Evolutionary conservation across 495 filamentous ascomycete genomes (phyloP), one percentile per base, ranked within the genome.

Genomic region (Aspergillus sclerotioniger): DNA sequence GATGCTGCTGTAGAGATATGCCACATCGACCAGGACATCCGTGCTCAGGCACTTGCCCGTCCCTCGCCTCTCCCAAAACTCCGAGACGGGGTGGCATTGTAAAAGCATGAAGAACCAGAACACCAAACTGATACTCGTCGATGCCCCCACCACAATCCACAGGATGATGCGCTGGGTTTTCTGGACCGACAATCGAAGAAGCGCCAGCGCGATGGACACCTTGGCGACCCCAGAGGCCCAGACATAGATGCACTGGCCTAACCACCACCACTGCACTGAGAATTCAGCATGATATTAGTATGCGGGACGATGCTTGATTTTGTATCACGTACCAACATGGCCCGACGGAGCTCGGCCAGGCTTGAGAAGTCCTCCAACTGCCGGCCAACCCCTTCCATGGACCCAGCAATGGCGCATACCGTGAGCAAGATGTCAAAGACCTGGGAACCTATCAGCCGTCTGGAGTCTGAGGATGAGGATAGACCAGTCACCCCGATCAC

Each of bases 211-310:
- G 28, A 54, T 59, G 6, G 57, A 59, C 31, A 54, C 20, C 19
- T 59, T 59, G 13, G 35, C 33, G 8, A 53, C 47, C 10, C 21
- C 43, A 6, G 46, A 53, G 3, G 46, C 28, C 39, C 32, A 53
- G 16, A 53, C 9, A 43, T 59, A 59, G n/a, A 48, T 17, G 13
- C n/a, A 21, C 53, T 59, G 50, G 20, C 46, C 49, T 7, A 59
- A 8, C 57, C 57, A 59, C 57, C 57, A 59, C 39, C 41, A 59
- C 57, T 59, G 32, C 4, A 37, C 16, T 6, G 50, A 10, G 6
- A 1, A 13, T 25, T 21, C 28, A 20, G 6, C 12, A 49, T 17
- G 3, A 8, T 6, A 7, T 39, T n/a, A 54, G 19, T 43, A 29
- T 9, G 3, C 12, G 37, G 21, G 19, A 31, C 7, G 15, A 17